A percentile compares a stretch with the other conserved stretches of the same genome.
Evolutionary conservation across 495 filamentous ascomycete genomes (phyloP).

Genomic region (Podospora comata): DNA sequence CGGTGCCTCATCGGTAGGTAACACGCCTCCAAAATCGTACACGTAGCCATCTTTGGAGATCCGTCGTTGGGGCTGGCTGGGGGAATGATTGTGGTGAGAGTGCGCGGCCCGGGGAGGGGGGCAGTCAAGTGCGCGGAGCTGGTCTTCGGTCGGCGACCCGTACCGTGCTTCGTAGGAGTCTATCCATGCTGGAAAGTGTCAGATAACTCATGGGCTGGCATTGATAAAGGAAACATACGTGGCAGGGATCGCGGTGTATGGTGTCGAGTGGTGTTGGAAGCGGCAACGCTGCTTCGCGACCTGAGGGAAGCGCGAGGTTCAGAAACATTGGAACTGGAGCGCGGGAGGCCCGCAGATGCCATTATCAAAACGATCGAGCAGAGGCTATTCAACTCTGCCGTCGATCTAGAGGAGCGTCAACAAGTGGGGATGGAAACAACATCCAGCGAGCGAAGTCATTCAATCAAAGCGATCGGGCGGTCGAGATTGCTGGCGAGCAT

Average conservation of each 20-base stretch:
- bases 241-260: slow-evolving; percentile 37
- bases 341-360: slow-evolving; percentile 23
- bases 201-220: slow-evolving; percentile 16
- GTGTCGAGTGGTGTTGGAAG: slow-evolving; percentile 13
- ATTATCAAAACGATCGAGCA: slow-evolving; percentile 18
- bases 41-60: slow-evolving; percentile 55
- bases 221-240: slow-evolving; percentile 31
- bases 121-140: slow-evolving; percentile 24
- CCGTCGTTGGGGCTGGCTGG: slow-evolving; percentile 43
- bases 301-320: slow-evolving; percentile 23
- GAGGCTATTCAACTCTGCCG: background rate
- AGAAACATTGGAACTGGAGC: slow-evolving; percentile 28
- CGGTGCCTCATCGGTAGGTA: slow-evolving; percentile 25
- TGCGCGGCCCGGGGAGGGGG: slow-evolving; percentile 52
- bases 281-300: slow-evolving; percentile 17
- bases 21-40: slow-evolving; percentile 36
- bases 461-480: background rate
- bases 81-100: slow-evolving; percentile 60
- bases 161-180: slow-evolving; percentile 46
- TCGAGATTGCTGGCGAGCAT: background rate
- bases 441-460: background rate
- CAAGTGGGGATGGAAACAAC: background rate
- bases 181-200: slow-evolving; percentile 48
- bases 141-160: slow-evolving; percentile 37
- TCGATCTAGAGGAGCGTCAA: slow-evolving; percentile 4